These are phyloP conservation scores for Ascochyta pisi DNA, from an alignment of 2,329 filamentous ascomycete species.

Conservation along the genomic window DNA sequence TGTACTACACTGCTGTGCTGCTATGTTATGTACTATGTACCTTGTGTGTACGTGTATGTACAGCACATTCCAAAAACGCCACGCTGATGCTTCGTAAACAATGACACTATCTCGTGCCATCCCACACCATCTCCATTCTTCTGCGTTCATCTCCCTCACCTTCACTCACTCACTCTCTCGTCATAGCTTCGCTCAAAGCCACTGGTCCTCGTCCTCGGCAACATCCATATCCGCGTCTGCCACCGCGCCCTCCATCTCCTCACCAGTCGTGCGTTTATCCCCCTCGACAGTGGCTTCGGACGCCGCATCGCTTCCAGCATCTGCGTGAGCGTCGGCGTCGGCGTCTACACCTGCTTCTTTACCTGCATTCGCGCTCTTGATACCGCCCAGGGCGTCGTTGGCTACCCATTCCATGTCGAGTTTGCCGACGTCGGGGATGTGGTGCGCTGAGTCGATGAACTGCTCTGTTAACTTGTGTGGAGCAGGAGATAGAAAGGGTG, in stretches of 20 bases:
- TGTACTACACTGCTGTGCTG: too few species aligned
- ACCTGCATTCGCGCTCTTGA: conserved; percentile 9
- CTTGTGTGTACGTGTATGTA: too few species aligned
- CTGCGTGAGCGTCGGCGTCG: not conserved
- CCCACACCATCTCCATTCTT: too few species aligned
- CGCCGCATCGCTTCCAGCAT: conserved; percentile 17
- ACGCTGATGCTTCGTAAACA: too few species aligned
- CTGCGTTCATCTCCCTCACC: not conserved
- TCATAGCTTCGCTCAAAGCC: conserved; percentile 22
- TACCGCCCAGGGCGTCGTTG: conserved; percentile 33
- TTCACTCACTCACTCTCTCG: too few species aligned
- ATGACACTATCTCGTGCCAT: too few species aligned
- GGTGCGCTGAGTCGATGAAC: conserved; percentile 62
- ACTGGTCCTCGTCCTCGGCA: conserved; percentile 44
- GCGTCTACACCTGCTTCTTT: not conserved
- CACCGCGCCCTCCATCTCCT: conserved; percentile 11
- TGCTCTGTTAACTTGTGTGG: conserved; percentile 15
- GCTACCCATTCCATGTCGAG: conserved; percentile 72
- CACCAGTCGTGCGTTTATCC: conserved; percentile 1
- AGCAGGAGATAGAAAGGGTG: not conserved
- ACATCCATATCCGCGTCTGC: conserved; percentile 41
- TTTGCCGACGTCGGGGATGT: conserved; percentile 68
- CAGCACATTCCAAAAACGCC: too few species aligned
- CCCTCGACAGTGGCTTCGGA: conserved; percentile 22
- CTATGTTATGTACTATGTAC: too few species aligned